Base-by-base conservation (phyloP, 2,329 filamentous ascomycete species). In the Fusarium albosuccineum region DNA sequence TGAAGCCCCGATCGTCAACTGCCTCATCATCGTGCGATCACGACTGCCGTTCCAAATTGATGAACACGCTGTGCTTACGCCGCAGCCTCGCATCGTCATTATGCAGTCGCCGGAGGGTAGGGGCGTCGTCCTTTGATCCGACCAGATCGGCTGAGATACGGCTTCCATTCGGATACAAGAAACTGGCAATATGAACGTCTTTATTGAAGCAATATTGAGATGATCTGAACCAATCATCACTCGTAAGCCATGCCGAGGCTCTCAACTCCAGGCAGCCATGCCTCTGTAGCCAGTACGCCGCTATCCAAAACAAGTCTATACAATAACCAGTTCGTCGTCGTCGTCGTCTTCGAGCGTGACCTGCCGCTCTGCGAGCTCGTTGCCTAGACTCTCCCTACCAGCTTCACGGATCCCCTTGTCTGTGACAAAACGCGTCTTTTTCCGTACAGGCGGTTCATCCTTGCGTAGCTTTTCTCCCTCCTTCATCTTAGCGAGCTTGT, bases 371-470 rank as follows among this genome's bases (percentile, higher is more conserved):
- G 65, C 55, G 60, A 81, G 76, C 52, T 86, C 85, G n/a, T 78
- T 81, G 9, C 89, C 89, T 3, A 94, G 75, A 73, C 91, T 93
- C 73, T 94, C 92, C 62, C 91, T 83, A 1, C 92, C 92, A 5
- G 92, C 91, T 77, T 93, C 91, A 56, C 89, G 86, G 64, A 94
- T 94, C 0, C 92, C 92, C 75, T 90, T 92, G 41, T 89, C 88
- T 27, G 92, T 93, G 40, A 94, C 86, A 74, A 94, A 94, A n/a
- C 91, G 84, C 52, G 91, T 94, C 83, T 92, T 93, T 79, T 93
- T 91, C 68, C 86, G 83, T 33, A 88, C 84, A 0, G 87, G 87
- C 33, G 74, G 71, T 29, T 70, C 70, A 46, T 75, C 72, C 52
- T 70, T 73, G 62, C 74, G 74, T 22, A 87, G 71, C 67, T 81